Evolutionary conservation across 23 red algal genomes (phyloP).

Genomic region (Gracilaria domingensis): DNA sequence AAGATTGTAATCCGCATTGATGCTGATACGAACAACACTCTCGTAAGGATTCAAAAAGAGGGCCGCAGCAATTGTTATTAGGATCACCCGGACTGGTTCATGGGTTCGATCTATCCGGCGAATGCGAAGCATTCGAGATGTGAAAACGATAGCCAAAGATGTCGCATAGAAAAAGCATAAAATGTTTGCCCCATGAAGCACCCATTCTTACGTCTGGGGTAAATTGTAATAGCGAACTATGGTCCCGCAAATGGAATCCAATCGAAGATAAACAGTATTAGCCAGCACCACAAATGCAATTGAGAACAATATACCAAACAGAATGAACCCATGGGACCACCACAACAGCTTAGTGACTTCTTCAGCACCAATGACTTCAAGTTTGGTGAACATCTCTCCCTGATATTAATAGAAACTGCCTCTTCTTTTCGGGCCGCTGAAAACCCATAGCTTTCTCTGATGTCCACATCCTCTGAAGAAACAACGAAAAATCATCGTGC

Average conservation of each 20-base stretch:
- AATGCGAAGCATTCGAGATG: slow-evolving; percentile 61
- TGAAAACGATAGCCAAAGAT: slow-evolving; percentile 62
- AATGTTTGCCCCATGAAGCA: slow-evolving; percentile 49
- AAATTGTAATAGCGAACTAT: slow-evolving; percentile 62
- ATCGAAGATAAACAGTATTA: slow-evolving; percentile 66
- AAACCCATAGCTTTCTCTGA: background rate
- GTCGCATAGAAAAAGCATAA: slow-evolving; percentile 58
- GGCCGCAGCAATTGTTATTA: slow-evolving; percentile 56
- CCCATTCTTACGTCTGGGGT: slow-evolving; percentile 39
- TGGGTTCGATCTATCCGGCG: slow-evolving; percentile 50
- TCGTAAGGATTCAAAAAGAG: slow-evolving; percentile 77
- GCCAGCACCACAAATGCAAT: slow-evolving; percentile 63
- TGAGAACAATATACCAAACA: slow-evolving; percentile 71
- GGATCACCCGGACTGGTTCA: slow-evolving; percentile 79
- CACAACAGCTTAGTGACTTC: slow-evolving; percentile 56
- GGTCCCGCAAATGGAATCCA: slow-evolving; percentile 30
- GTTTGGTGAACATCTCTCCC: slow-evolving; percentile 50
- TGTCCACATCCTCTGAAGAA: slow-evolving; percentile 28
- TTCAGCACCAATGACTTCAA: slow-evolving; percentile 70
- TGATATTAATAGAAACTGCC: slow-evolving; percentile 70
- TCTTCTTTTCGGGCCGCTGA: slow-evolving; percentile 45
- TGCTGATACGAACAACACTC: slow-evolving; percentile 62
- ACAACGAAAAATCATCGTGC: slow-evolving; percentile 49
- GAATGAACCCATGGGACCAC: slow-evolving; percentile 54
- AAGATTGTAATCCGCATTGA: slow-evolving; percentile 46